phyloP scores from a whole-genome alignment of 176 grass and related monocot species.

The Oryza nivara region DNA sequence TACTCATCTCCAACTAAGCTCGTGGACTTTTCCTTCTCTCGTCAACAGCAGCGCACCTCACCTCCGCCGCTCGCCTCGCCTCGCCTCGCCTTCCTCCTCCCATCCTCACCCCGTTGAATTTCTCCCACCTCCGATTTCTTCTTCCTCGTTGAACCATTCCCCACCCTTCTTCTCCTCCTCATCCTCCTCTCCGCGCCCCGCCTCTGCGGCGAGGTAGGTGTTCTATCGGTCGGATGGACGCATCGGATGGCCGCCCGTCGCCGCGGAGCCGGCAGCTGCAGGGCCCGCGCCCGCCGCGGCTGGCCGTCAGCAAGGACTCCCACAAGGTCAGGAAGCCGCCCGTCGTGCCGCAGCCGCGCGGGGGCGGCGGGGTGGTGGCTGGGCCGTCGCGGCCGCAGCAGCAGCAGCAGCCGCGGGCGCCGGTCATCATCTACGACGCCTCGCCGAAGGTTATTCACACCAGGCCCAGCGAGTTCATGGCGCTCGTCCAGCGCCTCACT shows the following conservation, averaged over 20 bases:
- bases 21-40: neutral
- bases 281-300: slow-evolving; percentile 72
- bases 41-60: neutral
- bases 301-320: slow-evolving; percentile 75
- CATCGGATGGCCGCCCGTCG: slow-evolving; percentile 47
- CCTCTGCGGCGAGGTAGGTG: no score
- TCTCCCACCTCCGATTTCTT: neutral
- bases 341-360: slow-evolving; percentile 45
- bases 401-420: slow-evolving; percentile 18
- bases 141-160: neutral
- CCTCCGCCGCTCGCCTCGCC: neutral
- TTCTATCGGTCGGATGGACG: slow-evolving; percentile 47
- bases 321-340: slow-evolving; percentile 92
- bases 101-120: no score
- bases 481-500: slow-evolving; percentile 87
- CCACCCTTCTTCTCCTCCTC: neutral
- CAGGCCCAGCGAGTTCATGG: slow-evolving; percentile 82
- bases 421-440: slow-evolving; percentile 89
- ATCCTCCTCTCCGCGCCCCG: neutral
- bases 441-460: slow-evolving; percentile 94
- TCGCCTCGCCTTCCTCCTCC: neutral
- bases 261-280: slow-evolving; percentile 76
- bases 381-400: neutral
- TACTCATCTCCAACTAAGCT: neutral
- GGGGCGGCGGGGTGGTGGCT: neutral